Percentiles rank a stretch among this genome's conserved stretches.
Conservation (phyloP, 176 grass and related monocot species). For the Carex cristatella region DNA sequence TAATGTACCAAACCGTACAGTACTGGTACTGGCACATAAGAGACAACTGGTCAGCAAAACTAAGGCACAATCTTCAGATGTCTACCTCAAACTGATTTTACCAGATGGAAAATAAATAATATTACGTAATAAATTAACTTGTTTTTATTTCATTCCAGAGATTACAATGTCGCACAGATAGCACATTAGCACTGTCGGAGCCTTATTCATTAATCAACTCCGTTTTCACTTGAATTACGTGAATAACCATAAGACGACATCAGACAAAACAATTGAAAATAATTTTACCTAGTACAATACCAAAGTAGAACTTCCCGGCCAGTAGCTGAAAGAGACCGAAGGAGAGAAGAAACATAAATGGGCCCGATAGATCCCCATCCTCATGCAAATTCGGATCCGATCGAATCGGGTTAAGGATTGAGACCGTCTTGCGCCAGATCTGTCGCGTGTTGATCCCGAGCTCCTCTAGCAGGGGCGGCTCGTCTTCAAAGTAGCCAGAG, state of each 20-base stretch:
- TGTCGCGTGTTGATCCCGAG: constrained; percentile 97
- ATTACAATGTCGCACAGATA: neutral
- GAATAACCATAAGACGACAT: neutral
- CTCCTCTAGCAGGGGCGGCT: constrained; percentile 86
- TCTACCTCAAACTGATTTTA: neutral
- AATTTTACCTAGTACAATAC: constrained; percentile 51
- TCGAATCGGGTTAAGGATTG: constrained; percentile 81
- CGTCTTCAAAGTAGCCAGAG: constrained; percentile 67
- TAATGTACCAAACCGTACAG: neutral
- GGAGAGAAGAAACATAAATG: constrained; percentile 77
- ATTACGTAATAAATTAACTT: neutral
- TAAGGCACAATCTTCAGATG: neutral
- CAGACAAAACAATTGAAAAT: neutral
- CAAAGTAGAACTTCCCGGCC: constrained; percentile 87
- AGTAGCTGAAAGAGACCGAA: constrained; percentile 97
- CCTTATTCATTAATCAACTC: neutral
- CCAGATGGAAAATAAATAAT: neutral
- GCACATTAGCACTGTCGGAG: neutral
- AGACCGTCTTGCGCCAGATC: constrained; percentile 93
- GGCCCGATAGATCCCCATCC: constrained; percentile 86
- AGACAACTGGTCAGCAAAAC: neutral
- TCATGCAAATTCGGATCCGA: constrained; percentile 53
- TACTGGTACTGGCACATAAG: neutral
- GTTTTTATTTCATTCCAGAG: neutral
- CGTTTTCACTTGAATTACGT: neutral